Evolutionary conservation across 2,329 filamentous ascomycete genomes (phyloP).

Genomic region (Beauveria rudraprayagi): DNA sequence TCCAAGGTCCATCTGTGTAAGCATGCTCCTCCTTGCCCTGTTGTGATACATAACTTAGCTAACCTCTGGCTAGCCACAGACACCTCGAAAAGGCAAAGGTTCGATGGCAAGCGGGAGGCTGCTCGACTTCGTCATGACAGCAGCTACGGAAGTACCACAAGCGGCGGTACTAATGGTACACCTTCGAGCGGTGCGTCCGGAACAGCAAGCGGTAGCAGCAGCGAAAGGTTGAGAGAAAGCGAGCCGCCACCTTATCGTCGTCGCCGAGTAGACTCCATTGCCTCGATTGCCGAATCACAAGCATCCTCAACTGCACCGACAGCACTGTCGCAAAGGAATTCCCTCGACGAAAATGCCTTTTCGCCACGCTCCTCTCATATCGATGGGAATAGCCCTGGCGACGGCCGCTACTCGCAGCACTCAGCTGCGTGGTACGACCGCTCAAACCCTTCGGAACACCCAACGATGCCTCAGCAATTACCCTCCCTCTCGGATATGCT

Average conservation of each 20-base stretch:
- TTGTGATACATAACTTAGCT: not conserved
- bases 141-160: slow-evolving; percentile 32
- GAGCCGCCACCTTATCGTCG: slow-evolving; percentile 39
- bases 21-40: not conserved
- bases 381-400: slow-evolving; percentile 24
- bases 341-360: slow-evolving; percentile 34
- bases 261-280: slow-evolving; percentile 40
- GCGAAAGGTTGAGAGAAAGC: slow-evolving; percentile 39
- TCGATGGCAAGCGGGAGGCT: slow-evolving; percentile 32
- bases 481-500: slow-evolving; percentile 42
- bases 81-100: slow-evolving; percentile 33
- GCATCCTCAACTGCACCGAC: slow-evolving; percentile 32
- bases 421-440: slow-evolving; percentile 22
- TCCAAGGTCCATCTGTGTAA: slow-evolving; percentile 12
- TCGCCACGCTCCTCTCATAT: slow-evolving; percentile 34
- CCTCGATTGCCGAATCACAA: slow-evolving; percentile 38
- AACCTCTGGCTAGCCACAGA: slow-evolving; percentile 34
- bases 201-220: slow-evolving; percentile 33
- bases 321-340: slow-evolving; percentile 26
- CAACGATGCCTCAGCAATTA: slow-evolving; percentile 26
- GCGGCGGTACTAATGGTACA: slow-evolving; percentile 29
- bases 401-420: slow-evolving; percentile 20
- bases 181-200: slow-evolving; percentile 29
- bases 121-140: slow-evolving; percentile 29
- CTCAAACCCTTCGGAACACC: slow-evolving; percentile 16